Base-by-base conservation (phyloP, 257 asterid genomes). In the Eustoma russellianum region DNA sequence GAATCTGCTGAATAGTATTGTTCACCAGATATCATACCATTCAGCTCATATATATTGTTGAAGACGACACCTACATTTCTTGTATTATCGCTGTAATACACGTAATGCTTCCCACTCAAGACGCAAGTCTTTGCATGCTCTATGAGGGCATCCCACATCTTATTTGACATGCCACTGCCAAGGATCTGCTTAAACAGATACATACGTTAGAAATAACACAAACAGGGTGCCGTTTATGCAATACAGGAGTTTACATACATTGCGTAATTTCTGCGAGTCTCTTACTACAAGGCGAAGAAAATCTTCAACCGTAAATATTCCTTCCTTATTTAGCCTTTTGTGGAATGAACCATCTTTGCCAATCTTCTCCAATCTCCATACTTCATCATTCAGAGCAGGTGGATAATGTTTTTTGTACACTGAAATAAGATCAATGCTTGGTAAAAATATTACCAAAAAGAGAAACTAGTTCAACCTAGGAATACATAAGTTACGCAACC, bases 331-430 rank as follows among this genome's bases (percentile, higher is more conserved):
- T 54, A 92, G 83, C 83, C 95, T 82, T 79, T 82, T 92, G 79
- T 92, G 97, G 73, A 92, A 92, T 13, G 98, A 88, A 43, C 98
- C 98, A 66, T 92, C 98, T 73, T 92, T 92, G 62, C 98, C 95
- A n/a, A 91, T 92, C 76, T 88, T 92, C 83, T 92, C 98, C 80
- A 92, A 72, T 82, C 98, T 85, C 97, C 98, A 92, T 18, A 92
- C 95, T 0, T 92, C 98, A 51, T 92, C 98, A 70, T 60, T 83
- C 55, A 92, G 65, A 51, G 93, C 86, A 64, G 98, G 98, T 47
- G 98, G 98, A 55, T 88, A 92, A 63, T 92, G 98, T 60, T 88
- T 92, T 80, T 92, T 92, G 85, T 92, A 92, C 77, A 92, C 98
- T 91, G 72, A 50, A 52, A 52, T 62, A 64, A 65, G 68, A 70